Conservation (phyloP, 805 yeast species). For the Sugiyamaella mastotermitis region DNA sequence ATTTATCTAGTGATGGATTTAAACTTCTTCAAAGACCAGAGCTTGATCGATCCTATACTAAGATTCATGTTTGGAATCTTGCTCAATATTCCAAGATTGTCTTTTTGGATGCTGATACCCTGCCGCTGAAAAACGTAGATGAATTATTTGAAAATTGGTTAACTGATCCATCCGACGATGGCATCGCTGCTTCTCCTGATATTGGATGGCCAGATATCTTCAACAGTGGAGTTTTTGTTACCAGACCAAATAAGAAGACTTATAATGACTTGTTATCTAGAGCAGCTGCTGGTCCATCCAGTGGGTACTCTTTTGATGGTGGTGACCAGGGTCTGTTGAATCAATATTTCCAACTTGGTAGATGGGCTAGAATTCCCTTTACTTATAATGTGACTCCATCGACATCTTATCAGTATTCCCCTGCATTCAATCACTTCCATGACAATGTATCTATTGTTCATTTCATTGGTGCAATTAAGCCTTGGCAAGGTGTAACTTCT, state of each 20-base stretch:
- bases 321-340: slow-evolving; percentile 90
- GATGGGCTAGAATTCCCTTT: slow-evolving; percentile 74
- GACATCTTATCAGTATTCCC: slow-evolving; percentile 60
- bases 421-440: slow-evolving; percentile 55
- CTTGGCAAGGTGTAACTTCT: slow-evolving; percentile 28
- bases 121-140: slow-evolving; percentile 36
- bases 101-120: slow-evolving; percentile 50
- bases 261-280: slow-evolving; percentile 36
- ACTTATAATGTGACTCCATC: slow-evolving; percentile 74
- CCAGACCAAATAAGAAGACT: slow-evolving; percentile 44
- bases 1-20: slow-evolving; percentile 24
- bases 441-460: slow-evolving; percentile 36
- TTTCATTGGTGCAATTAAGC: slow-evolving; percentile 35
- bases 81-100: slow-evolving; percentile 36
- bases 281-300: slow-evolving; percentile 22
- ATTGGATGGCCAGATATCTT: slow-evolving; percentile 91
- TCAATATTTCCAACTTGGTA: slow-evolving; percentile 45
- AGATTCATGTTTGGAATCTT: slow-evolving; percentile 50
- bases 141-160: slow-evolving; percentile 24
- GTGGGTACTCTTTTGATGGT: slow-evolving; percentile 60
- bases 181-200: slow-evolving; percentile 56
- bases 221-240: slow-evolving; percentile 69
- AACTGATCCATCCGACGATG: slow-evolving; percentile 1
- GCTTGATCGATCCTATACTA: slow-evolving; percentile 43
- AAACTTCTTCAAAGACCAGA: slow-evolving; percentile 43